Percentiles rank a stretch among this genome's conserved stretches.
Evolutionary conservation across 2,329 filamentous ascomycete genomes (phyloP).

Genomic region (Clarireedia sp.): DNA sequence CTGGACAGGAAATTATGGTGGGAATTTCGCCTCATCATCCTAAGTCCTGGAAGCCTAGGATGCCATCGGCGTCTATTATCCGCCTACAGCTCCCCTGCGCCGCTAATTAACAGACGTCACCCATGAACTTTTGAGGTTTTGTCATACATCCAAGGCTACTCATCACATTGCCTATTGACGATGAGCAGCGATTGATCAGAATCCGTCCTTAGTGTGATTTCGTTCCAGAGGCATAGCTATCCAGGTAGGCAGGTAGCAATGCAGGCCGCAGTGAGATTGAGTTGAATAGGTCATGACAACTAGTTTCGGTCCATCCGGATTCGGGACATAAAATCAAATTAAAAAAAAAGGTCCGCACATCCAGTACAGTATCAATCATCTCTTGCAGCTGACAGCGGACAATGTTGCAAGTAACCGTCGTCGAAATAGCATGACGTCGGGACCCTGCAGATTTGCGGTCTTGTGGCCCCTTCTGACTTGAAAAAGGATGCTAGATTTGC

Average conservation of each 20-base stretch:
- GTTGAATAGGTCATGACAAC: not conserved
- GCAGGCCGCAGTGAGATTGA: not conserved
- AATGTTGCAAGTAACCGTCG: slow-evolving; percentile 18
- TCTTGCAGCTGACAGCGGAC: slow-evolving; percentile 22
- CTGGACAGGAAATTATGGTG: not conserved
- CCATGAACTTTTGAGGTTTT: not conserved
- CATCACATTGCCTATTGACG: slow-evolving; percentile 16
- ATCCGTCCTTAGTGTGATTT: not conserved
- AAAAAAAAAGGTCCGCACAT: not conserved
- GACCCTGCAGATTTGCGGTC: slow-evolving; percentile 21
- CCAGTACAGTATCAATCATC: slow-evolving; percentile 6
- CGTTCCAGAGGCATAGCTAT: not conserved
- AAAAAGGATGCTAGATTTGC: not conserved
- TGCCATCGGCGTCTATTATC: slow-evolving; percentile 9
- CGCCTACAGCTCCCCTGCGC: slow-evolving; percentile 2
- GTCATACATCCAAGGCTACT: not conserved
- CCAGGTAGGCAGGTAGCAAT: not conserved
- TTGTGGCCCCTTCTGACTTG: slow-evolving; percentile 13
- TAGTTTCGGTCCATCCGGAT: not conserved
- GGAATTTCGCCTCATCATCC: not conserved
- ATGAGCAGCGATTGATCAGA: slow-evolving; percentile 12
- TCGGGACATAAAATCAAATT: not conserved
- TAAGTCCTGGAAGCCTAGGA: not conserved
- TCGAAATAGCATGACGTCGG: slow-evolving; percentile 24
- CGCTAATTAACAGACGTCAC: slow-evolving; percentile 8